Evolutionary conservation across 805 yeast genomes (phyloP), one percentile per base, ranked within the genome.

Genomic region (Wickerhamiella dianesei): DNA sequence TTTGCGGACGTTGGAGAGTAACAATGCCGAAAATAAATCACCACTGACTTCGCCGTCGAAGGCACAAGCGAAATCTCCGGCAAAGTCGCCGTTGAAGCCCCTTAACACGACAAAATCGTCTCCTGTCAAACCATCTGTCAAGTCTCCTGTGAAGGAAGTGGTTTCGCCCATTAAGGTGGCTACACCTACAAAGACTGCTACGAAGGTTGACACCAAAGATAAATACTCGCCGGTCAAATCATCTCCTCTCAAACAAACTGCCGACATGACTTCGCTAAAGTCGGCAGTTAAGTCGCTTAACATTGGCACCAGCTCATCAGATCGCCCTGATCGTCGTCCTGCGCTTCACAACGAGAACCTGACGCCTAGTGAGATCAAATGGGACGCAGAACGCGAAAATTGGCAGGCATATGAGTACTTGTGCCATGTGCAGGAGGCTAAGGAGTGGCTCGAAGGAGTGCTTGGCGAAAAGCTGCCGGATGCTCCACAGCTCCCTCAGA

Each of bases 351-450:
- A 51, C 43, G 61, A 61, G 40, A 54, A 53, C 21, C 49, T 55
- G 21, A 44, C 56, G 3, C 58, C 65, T 3, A 57, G 63, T 29
- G 44, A 49, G 21, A 43, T 50, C 8, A 44, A 55, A 1, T 53
- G 59, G 68, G 73, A 69, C 50, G 58, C 55, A 41, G 69, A 68
- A 51, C 62, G 73, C 5, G 59, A 67, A 49, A 63, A 63, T 48
- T 48, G 69, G 36, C 72, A 73, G 51, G 79, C 79, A 4, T 83
- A 84, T 59, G 92, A 83, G 60, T 84, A 84, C 56, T 67, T 85
- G 40, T 84, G 94, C 61, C 76, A 89, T 50, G 78, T 84, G 9
- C 77, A 74, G 35, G 92, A 85, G 58, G 84, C 87, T n/a, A 82
- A 80, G 58, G 70, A 70, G 58, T 85, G 95, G 95, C 73, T 85